Base-by-base conservation (phyloP, 495 filamentous ascomycete species). In the Aspergillus saccharolyticus region DNA sequence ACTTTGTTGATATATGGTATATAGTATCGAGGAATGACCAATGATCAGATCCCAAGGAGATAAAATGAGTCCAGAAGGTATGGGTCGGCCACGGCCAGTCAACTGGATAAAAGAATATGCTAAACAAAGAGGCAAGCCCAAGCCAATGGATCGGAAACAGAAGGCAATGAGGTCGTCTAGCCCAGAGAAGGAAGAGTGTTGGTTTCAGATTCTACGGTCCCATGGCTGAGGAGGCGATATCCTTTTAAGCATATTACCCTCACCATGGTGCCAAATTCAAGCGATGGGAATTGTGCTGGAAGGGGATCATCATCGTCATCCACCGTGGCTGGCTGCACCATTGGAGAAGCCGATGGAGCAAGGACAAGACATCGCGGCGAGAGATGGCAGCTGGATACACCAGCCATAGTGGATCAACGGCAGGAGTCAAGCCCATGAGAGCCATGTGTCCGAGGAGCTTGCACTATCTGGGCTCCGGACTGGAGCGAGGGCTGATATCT, bases 261-360 rank as follows among this genome's bases (percentile, higher is more conserved):
- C 33, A 51, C 55, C 49, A 55, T 52, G 54, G 54, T 24, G 55
- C 20, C 28, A 52, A 21, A 14, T 33, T 47, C 14, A 20, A 25
- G 24, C 39, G 20, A 43, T 28, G 24, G 42, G 44, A 44, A 48
- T 42, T 21, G 17, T 52, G 33, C 25, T 52, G 55, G 45, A 44
- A 57, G 42, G 58, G 60, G 57, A 70, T 58, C 63, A 73, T 72
- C 65, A 74, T 68, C 63, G 44, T 60, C 20, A 54, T 57, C 33
- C 33, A 39, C 30, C 62, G 68, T 66, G 63, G 62, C 57, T 54
- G 64, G 66, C 65, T 68, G 65, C 61, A 61, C 65, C 65, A 69
- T 6, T 39, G 72, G 69, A 52, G 65, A 65, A 44, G 58, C 52
- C 57, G 61, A 58, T 62, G 57, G 63, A 57, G 42, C 58, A 55